Evolutionary conservation across 2,329 filamentous ascomycete species (phyloP), one percentile per base, ranked within the genome.

Genomic region (Trichoderma gracile): DNA sequence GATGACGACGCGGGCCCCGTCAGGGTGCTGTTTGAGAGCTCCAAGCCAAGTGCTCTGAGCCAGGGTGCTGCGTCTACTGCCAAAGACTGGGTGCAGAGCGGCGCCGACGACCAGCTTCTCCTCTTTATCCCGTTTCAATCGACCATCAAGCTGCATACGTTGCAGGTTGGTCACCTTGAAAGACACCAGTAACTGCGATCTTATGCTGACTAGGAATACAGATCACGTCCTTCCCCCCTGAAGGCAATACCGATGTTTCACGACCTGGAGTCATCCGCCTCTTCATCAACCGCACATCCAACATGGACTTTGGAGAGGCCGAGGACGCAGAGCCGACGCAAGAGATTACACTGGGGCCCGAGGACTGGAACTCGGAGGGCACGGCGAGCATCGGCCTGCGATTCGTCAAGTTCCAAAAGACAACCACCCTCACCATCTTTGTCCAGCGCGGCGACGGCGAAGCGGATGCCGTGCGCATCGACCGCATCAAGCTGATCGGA

Each of bases 331-430:
- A 89, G 55, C 85, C 91, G 0, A 93, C 91, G 17, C 95, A 99
- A 78, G 84, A 83, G 59, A 86, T 97, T 66, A 89, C 89, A 71
- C 82, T 99, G 49, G 82, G 84, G 67, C 81, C 88, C 52, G 82
- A 84, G 59, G 92, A 97, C 73, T 99, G 95, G 94, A 91, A 93
- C 76, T 81, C 83, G 50, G 86, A 91, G 15, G 89, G 88, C 58
- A 94, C 91, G 9, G 89, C 87, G 15, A 90, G 83, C 71, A 79
- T 94, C 61, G 79, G 84, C 50, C 79, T 98, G 71, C 90, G 93
- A 15, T 97, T 94, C 73, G 95, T 99, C 78, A 97, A 97, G 80
- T 99, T 98, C 82, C 95, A 98, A 79, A 96, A 93, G 74, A 90
- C 97, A 61, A 90, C 87, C 66, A 95, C 89, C 67, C 74, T 99